Base-by-base conservation (phyloP, 208 protist species). In the Wallacemonas sp. region DNA sequence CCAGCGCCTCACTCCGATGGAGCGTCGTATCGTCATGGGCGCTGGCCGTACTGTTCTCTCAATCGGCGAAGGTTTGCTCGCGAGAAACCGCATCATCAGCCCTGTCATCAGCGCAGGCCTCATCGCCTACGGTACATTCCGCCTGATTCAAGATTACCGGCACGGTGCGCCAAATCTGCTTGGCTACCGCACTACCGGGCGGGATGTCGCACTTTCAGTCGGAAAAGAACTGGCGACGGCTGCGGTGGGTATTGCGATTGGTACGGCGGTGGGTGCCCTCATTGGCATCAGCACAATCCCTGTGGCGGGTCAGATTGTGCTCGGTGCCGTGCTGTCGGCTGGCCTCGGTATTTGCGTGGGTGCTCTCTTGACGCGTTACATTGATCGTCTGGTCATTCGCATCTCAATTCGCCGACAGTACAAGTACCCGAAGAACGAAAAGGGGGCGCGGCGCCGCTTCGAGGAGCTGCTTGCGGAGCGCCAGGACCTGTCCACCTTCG, bases 311-410 rank as follows among this genome's bases (percentile, higher is more conserved):
- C 86, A 92, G 68, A 42, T 88, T 26, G 59, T 79, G 27, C 64
- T 80, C 15, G 68, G 71, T 2, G 81, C 86, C 36, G 68, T 86
- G 9, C 66, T 92, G 12, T 88, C 86, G 53, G 81, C 84, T 6
- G 74, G 72, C 0, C 56, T 88, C 19, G 79, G 79, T 45, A 72
- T 83, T 55, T 83, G 76, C 38, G 71, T 88, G 2, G 79, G 76
- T 3, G 80, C 79, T 24, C 70, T 92, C 33, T 54, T 88, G 33
- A 88, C 81, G 6, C 86, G 80, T 36, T 86, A 88, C 72, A 77
- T 75, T 30, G 86, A 92, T 61, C 81, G 86, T 38, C 67, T 86
- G 21, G 80, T 88, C 62, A 55, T 77, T 28, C 79, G 79, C 0
- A 27, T 84, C 39, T 80, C 84, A 39, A 74, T 92, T 45, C 81